A percentile compares a stretch with the other conserved stretches of the same genome.
Conservation (phyloP, 2,329 filamentous ascomycete genomes). For the Trichophyton schoenleinii region DNA sequence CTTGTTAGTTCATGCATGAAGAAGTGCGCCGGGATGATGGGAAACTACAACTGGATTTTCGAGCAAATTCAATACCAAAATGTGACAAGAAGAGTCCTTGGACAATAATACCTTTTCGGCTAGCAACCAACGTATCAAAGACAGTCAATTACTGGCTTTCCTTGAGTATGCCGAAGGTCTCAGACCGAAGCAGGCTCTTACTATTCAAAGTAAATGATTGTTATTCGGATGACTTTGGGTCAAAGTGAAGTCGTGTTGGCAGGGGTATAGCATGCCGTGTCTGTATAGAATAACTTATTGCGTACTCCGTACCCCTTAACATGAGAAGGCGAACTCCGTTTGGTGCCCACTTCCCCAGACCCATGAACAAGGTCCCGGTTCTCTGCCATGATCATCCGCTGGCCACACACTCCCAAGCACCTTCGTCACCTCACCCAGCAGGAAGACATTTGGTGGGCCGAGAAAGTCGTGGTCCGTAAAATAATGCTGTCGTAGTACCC, state of each 20-base stretch:
- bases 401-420: background rate
- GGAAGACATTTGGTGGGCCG: background rate
- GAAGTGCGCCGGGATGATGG: background rate
- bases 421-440: background rate
- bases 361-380: background rate
- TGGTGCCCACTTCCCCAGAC: slow-evolving; percentile 5
- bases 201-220: background rate
- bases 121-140: no score
- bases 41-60: background rate
- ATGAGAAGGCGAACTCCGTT: background rate
- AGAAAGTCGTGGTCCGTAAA: background rate
- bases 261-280: background rate
- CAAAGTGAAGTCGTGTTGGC: background rate
- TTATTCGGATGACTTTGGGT: background rate
- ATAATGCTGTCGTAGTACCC: background rate
- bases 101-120: background rate
- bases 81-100: background rate
- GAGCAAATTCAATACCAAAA: background rate
- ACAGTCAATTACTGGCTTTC: no score
- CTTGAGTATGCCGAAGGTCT: background rate
- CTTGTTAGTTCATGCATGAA: background rate
- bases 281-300: background rate
- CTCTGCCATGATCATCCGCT: no score
- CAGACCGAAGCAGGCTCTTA: background rate
- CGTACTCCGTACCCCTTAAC: background rate